Percentiles rank a stretch among this genome's conserved stretches.
These are phyloP conservation scores for Suillus weaverae DNA, from an alignment of 768 basidiomycete species.

Conservation along the genomic window DNA sequence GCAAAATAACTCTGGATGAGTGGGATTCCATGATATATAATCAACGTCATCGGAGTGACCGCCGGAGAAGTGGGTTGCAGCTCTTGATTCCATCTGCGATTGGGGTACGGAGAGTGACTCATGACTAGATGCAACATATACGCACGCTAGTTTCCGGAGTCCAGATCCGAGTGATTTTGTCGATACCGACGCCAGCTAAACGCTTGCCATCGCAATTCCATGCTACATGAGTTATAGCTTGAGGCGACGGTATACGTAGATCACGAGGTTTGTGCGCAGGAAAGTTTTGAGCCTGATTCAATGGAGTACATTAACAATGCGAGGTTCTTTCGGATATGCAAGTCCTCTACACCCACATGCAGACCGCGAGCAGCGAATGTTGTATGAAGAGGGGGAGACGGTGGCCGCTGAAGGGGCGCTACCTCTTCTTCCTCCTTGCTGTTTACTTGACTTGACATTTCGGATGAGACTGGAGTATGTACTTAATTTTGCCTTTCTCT, in stretches of 20 bases:
- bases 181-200: constrained; percentile 78
- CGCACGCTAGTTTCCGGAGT: constrained; percentile 74
- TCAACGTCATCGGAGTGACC: constrained; percentile 82
- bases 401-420: constrained; percentile 56
- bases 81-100: constrained; percentile 68
- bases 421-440: constrained; percentile 59
- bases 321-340: constrained; percentile 2
- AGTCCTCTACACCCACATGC: constrained; percentile 50
- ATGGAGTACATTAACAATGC: constrained; percentile 13
- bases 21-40: constrained; percentile 82
- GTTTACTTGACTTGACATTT: constrained; percentile 28
- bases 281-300: constrained; percentile 67
- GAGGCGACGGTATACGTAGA: constrained; percentile 61
- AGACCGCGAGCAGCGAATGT: constrained; percentile 70
- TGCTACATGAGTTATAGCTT: constrained; percentile 72
- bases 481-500: neutral
- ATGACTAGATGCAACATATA: constrained; percentile 11
- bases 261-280: constrained; percentile 80
- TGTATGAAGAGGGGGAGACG: constrained; percentile 71
- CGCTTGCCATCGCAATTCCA: constrained; percentile 87
- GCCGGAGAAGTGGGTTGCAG: constrained; percentile 64
- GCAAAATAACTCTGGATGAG: constrained; percentile 80
- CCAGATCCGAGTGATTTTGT: constrained; percentile 79
- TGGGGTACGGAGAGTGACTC: neutral
- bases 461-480: neutral